Evolutionary conservation across 345 rosid species (phyloP).

Genomic region (Populus davidiana): DNA sequence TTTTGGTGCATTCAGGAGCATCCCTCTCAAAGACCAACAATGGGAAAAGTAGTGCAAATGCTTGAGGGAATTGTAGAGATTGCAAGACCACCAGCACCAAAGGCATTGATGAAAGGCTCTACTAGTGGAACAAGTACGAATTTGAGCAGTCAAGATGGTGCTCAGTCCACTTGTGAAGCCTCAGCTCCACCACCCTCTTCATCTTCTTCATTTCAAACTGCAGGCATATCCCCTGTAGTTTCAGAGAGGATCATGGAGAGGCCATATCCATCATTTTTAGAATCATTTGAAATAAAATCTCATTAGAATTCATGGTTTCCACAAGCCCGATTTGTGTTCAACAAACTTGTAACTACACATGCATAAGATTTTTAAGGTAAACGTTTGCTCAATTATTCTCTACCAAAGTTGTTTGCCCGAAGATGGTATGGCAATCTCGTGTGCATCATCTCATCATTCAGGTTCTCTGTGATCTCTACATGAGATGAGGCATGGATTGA

Average conservation of each 20-base stretch:
- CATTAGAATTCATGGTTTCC: not conserved
- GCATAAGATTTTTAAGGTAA: not conserved
- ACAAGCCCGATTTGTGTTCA: not conserved
- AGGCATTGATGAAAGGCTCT: constrained; percentile 27
- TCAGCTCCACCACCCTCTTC: constrained; percentile 38
- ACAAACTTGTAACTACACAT: not conserved
- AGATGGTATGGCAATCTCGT: no score
- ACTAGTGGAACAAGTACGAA: constrained; percentile 32
- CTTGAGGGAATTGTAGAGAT: constrained; percentile 38
- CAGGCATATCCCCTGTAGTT: constrained; percentile 12
- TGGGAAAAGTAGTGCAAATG: constrained; percentile 22
- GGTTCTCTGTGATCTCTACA: no score
- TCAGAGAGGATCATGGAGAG: constrained; percentile 21
- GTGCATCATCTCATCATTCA: no score
- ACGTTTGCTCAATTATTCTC: no score
- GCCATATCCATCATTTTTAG: constrained; percentile 22
- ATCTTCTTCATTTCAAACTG: constrained; percentile 27
- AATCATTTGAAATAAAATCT: not conserved
- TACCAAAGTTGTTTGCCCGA: no score
- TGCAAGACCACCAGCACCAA: constrained; percentile 48
- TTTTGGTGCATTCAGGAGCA: constrained; percentile 24
- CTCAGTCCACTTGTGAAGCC: constrained; percentile 32
- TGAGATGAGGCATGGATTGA: no score
- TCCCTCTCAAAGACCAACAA: constrained; percentile 15
- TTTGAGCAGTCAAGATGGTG: constrained; percentile 17